phyloP scores from a whole-genome alignment of 169 alveolate species.

The Plasmodium chabaudi region DNA sequence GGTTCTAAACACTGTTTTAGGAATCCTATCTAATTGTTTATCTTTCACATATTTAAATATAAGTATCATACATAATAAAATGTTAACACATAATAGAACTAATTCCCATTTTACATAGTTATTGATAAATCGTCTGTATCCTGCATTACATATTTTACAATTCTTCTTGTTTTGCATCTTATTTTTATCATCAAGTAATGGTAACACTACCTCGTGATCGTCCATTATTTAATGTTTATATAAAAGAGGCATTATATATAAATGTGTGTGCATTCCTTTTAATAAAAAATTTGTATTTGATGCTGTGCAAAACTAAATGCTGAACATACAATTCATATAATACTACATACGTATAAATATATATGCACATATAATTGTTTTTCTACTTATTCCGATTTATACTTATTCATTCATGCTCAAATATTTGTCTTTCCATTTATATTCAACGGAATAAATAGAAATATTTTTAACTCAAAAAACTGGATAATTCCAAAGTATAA shows the following conservation, averaged over 20 bases:
- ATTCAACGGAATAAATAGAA: too few species aligned
- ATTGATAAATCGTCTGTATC: constrained; percentile 14
- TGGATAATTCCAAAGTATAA: too few species aligned
- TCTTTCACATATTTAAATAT: constrained; percentile 32
- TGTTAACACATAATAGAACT: constrained; percentile 18
- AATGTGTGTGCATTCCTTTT: too few species aligned
- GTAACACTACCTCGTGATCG: constrained; percentile 15
- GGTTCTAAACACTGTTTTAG: constrained; percentile 27
- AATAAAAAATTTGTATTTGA: too few species aligned
- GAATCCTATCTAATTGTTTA: neutral
- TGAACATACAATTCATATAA: neutral
- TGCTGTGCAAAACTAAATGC: too few species aligned
- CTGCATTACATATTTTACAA: constrained; percentile 18
- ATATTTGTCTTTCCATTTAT: too few species aligned
- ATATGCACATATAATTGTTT: too few species aligned
- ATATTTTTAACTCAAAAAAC: too few species aligned
- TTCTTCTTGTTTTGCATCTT: neutral
- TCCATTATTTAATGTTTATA: constrained; percentile 14
- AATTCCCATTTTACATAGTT: constrained; percentile 42
- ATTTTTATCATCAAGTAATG: constrained; percentile 10
- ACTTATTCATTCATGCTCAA: too few species aligned
- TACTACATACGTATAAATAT: neutral
- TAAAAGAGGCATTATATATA: too few species aligned
- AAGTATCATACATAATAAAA: constrained; percentile 25
- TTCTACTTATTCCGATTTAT: too few species aligned